A percentile compares a stretch with the other conserved stretches of the same genome.
These are phyloP conservation scores for Chaetothyriales sp. DNA, from an alignment of 2,329 filamentous ascomycete species.

Conservation along the genomic window DNA sequence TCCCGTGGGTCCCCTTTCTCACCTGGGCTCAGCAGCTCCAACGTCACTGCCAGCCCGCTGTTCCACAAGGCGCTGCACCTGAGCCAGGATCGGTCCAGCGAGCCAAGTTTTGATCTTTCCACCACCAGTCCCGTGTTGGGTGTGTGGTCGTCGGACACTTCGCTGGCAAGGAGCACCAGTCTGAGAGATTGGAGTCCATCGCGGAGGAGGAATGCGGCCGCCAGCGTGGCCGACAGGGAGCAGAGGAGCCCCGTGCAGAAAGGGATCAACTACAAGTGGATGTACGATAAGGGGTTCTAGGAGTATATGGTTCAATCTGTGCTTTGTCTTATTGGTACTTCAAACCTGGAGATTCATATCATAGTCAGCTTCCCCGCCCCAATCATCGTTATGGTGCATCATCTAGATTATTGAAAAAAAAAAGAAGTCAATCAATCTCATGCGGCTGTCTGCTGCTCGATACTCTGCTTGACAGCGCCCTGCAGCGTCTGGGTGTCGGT, in stretches of 20 bases:
- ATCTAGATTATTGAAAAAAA: no score
- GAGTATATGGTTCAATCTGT: no score
- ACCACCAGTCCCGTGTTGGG: constrained; percentile 7
- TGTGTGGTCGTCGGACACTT: constrained; percentile 5
- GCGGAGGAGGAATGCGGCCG: constrained; percentile 8
- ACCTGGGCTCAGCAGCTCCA: constrained; percentile 22
- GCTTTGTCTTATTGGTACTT: no score
- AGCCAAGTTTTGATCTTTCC: constrained; percentile 8
- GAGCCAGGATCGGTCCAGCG: constrained; percentile 2
- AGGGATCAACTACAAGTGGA: constrained; percentile 79
- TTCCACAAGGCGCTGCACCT: constrained; percentile 50
- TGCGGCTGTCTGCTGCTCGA: constrained; percentile 7
- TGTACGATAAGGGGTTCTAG: constrained; percentile 60
- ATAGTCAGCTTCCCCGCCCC: no score
- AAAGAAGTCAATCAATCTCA: not conserved
- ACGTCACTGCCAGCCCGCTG: constrained; percentile 35
- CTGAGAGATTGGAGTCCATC: constrained; percentile 9
- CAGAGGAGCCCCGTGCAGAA: constrained; percentile 42
- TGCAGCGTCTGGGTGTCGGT: constrained; percentile 9
- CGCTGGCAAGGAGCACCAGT: constrained; percentile 12
- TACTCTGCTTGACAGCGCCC: constrained; percentile 10
- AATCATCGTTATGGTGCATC: no score
- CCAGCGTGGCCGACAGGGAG: constrained; percentile 8
- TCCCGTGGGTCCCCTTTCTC: constrained; percentile 40
- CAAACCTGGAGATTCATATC: no score